Evolutionary conservation across 352 stramenopile species (phyloP), one percentile per base, ranked within the genome.

Genomic region (Globisporangium radiosum): DNA sequence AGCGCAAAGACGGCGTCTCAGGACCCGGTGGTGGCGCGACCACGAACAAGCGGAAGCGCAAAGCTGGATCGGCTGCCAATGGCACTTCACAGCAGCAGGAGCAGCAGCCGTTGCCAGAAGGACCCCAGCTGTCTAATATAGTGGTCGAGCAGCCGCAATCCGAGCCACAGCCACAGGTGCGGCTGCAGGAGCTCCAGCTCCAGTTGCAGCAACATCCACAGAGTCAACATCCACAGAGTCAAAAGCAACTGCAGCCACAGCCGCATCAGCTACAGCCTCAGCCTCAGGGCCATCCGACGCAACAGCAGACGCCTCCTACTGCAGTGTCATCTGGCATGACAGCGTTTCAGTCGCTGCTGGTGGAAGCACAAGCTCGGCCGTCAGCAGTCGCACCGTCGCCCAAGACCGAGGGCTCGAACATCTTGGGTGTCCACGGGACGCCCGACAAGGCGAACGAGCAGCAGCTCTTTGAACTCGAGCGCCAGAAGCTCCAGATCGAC

Each of bases 381-480:
- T 33, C 25, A 33, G 25, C 25, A 33, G 25, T 33, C 25, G 6
- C 48, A 19, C 17, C 54, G 36, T 15, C 48, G 7, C 47, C 14
- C 33, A 56, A 55, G 40, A 62, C 50, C 13, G n/a, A 49, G 8
- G 45, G 19, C 10, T 55, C 33, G 51, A 61, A 39, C 37, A 43
- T 55, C 45, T 38, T 9, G 33, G 38, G 56, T 39, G 47, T 36
- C 54, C n/a, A 55, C 7, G 63, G 67, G 51, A 47, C 51, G 51
- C 51, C n/a, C 25, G 66, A 68, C 37, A 73, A 74, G 59, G 63
- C 69, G n/a, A 64, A 76, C 53, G 66, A 75, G 52, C 70, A 72
- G 38, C 63, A 63, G 40, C 57, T 83, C 37, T 81, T 81, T 63
- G 70, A 78, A 36, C 63, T 83, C 54, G 74, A 83, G 56, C 78